Percentiles rank a stretch among this genome's conserved stretches.
Conservation (phyloP, 257 asterid species). For the Scutellaria minor region DNA sequence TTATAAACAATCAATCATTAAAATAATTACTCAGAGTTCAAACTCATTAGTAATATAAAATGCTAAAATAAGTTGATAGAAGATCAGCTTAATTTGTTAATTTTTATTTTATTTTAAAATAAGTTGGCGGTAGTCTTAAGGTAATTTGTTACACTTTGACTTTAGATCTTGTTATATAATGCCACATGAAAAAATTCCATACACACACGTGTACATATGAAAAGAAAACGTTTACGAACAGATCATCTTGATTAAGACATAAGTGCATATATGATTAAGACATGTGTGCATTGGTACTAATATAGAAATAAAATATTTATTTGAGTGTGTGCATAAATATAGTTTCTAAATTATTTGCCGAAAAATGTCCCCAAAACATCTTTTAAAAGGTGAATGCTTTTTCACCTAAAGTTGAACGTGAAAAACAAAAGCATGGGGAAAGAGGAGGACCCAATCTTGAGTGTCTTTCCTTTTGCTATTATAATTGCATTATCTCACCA, state of each 20-base stretch:
- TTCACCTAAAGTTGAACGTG: constrained; percentile 46
- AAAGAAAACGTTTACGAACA: constrained; percentile 19
- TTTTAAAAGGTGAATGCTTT: constrained; percentile 57
- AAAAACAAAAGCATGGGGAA: constrained; percentile 34
- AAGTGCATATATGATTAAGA: constrained; percentile 27
- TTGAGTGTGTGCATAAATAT: constrained; percentile 21
- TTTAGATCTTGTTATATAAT: too few species aligned
- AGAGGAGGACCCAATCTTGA: constrained; percentile 33
- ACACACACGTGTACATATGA: background rate
- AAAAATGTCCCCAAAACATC: constrained; percentile 34
- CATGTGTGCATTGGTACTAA: constrained; percentile 28
- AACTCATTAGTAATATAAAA: too few species aligned
- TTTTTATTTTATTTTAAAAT: too few species aligned
- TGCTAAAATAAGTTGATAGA: too few species aligned
- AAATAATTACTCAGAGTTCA: too few species aligned
- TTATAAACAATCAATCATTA: too few species aligned
- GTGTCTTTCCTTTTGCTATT: constrained; percentile 43
- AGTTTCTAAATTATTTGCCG: constrained; percentile 1
- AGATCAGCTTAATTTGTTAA: too few species aligned
- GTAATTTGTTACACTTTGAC: too few species aligned
- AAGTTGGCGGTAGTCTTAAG: too few species aligned
- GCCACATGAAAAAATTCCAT: too few species aligned
- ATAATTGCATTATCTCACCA: constrained; percentile 44
- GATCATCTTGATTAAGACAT: constrained; percentile 22
- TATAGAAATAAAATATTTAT: background rate